Conservation (phyloP, 2,329 filamentous ascomycete genomes). For the Diaporthe sp. region DNA sequence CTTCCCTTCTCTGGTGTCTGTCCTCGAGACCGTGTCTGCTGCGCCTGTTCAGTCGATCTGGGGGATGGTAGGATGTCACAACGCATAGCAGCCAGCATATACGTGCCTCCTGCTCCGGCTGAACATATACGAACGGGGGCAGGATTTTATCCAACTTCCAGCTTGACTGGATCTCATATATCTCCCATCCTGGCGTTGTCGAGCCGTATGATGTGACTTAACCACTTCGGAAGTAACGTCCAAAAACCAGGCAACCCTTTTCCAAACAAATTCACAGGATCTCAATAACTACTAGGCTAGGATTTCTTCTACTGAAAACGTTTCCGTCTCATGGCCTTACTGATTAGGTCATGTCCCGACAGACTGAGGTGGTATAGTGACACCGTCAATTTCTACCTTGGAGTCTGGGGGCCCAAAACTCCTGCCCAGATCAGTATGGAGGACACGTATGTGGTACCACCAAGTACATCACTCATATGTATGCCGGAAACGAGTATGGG, state of each 20-base stretch:
- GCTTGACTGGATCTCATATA: not conserved
- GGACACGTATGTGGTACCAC: too few species aligned
- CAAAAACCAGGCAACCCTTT: not conserved
- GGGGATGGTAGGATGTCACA: too few species aligned
- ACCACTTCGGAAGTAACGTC: not conserved
- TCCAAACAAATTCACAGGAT: rapidly evolving
- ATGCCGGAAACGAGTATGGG: too few species aligned
- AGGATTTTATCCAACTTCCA: not conserved
- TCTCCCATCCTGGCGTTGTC: not conserved
- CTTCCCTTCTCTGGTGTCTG: not conserved
- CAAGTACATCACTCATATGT: too few species aligned
- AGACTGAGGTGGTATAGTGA: too few species aligned
- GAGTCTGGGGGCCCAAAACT: too few species aligned
- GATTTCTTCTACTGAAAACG: not conserved
- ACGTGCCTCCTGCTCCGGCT: not conserved
- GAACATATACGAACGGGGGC: too few species aligned
- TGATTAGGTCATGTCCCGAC: not conserved
- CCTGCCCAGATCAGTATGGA: too few species aligned
- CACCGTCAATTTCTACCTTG: not conserved
- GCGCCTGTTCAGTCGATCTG: not conserved
- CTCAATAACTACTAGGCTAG: not conserved
- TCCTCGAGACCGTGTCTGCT: not conserved
- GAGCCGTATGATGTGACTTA: not conserved
- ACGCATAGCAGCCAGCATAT: not conserved
- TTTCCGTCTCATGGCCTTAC: not conserved